Evolutionary conservation across 495 filamentous ascomycete species (phyloP).

Genomic region (Astrothelium macrocarpum): DNA sequence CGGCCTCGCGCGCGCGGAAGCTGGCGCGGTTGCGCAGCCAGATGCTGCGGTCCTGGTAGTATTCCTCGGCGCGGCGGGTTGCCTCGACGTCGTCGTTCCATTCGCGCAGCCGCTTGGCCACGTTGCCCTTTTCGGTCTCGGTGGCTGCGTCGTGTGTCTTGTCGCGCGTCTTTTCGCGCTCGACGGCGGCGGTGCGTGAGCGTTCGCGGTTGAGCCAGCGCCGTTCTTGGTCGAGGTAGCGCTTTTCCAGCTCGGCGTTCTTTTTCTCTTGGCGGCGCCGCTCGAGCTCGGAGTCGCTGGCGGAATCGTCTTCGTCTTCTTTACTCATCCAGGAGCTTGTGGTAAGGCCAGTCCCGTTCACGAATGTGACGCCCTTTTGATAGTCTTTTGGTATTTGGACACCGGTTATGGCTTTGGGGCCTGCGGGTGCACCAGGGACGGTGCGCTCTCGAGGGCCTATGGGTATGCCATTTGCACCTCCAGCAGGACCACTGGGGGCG

Average conservation of each 20-base stretch:
- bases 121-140: conserved; percentile 54
- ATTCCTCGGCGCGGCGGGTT: conserved; percentile 61
- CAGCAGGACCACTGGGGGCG: conserved; percentile 62
- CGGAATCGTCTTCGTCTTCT: conserved; percentile 84
- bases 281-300: conserved; percentile 77
- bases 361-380: conserved; percentile 74
- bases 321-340: conserved; percentile 42
- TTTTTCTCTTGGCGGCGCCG: conserved; percentile 59
- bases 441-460: conserved; percentile 67
- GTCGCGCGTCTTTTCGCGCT: conserved; percentile 72
- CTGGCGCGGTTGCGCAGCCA: conserved; percentile 76
- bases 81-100: conserved; percentile 86
- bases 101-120: conserved; percentile 62
- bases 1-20: conserved; percentile 61
- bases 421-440: conserved; percentile 68
- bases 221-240: conserved; percentile 76
- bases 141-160: conserved; percentile 15
- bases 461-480: conserved; percentile 72
- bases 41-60: conserved; percentile 72
- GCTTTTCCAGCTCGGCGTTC: conserved; percentile 64
- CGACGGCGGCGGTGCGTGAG: conserved; percentile 68
- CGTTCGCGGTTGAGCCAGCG: conserved; percentile 85
- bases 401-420: conserved; percentile 61
- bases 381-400: conserved; percentile 67
- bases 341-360: conserved; percentile 54